Evolutionary conservation across 169 alveolate species (phyloP).

Genomic region (Eimeria maxima): DNA sequence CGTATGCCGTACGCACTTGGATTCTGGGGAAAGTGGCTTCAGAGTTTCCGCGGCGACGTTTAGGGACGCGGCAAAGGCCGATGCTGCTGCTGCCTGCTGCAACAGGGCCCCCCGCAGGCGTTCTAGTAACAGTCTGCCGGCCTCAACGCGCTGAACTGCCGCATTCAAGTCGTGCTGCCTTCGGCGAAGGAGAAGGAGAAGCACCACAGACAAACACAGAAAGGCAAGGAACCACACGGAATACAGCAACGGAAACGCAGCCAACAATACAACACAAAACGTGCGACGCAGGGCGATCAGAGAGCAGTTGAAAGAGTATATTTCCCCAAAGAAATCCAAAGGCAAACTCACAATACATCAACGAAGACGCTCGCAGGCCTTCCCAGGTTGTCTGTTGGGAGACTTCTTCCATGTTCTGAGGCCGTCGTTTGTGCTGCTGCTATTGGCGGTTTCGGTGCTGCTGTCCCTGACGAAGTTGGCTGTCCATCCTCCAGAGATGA

Average conservation of each 20-base stretch:
- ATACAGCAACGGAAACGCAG: background rate
- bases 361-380: background rate
- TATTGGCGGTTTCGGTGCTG: background rate
- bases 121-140: constrained; percentile 75
- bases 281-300: background rate
- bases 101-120: constrained; percentile 79
- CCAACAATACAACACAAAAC: background rate
- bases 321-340: background rate
- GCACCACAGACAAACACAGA: constrained; percentile 26
- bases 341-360: constrained; percentile 23
- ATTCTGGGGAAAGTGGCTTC: constrained; percentile 44
- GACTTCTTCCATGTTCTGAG: background rate
- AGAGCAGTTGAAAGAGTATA: background rate
- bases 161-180: constrained; percentile 71
- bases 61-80: constrained; percentile 56
- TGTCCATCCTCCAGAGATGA: background rate
- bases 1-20: background rate
- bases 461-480: background rate
- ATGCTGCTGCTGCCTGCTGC: constrained; percentile 75
- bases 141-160: constrained; percentile 80
- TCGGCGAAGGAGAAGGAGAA: background rate
- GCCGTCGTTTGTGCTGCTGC: constrained; percentile 1
- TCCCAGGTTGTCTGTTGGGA: background rate
- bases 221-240: background rate
- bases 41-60: constrained; percentile 30